Evolutionary conservation across 495 filamentous ascomycete genomes (phyloP), one percentile per base, ranked within the genome.

Genomic region (Penicillium maclennaniae): DNA sequence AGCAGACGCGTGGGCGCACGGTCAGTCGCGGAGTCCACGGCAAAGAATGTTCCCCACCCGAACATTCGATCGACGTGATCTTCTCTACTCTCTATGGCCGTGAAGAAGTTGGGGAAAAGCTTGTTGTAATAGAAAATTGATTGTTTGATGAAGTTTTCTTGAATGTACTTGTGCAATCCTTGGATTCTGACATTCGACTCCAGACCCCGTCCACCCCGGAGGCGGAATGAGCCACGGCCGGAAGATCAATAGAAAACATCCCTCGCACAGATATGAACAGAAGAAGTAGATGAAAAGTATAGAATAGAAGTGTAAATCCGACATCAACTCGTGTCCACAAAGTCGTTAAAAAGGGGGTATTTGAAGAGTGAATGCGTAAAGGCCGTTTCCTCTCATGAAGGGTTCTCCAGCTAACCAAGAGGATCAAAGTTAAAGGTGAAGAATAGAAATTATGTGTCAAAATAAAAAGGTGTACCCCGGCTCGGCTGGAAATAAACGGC

Each of bases 311-410:
- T 49, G 39, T 52, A 58, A 53, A 51, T 23, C 43, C 57, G 59
- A 47, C 67, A 54, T 73, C 55, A 67, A 66, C 63, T 71, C 70
- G 45, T 73, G 61, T 56, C 55, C 63, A 48, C 63, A 55, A 56
- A 49, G 36, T 56, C 53, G 51, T 58, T 45, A 53, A 51, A 55
- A 63, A 54, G 44, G 64, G 67, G 69, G 67, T 71, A 70, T 73
- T 70, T 60, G 55, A 68, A 64, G 49, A 44, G 49, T 52, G 42
- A 45, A 26, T 23, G 47, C 60, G 49, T 66, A 56, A 67, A 56
- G 49, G 48, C 61, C 61, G 55, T 62, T 56, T 64, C 61, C 55
- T 62, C 56, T 58, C 51, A 60, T 51, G 39, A 45, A 26, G 47
- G 49, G 47, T 50, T 63, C 64, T 59, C 50, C 56, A 63, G 55